Evolutionary conservation across 768 basidiomycete genomes (phyloP), one percentile per base, ranked within the genome.

Genomic region (Suillus tomentosus): DNA sequence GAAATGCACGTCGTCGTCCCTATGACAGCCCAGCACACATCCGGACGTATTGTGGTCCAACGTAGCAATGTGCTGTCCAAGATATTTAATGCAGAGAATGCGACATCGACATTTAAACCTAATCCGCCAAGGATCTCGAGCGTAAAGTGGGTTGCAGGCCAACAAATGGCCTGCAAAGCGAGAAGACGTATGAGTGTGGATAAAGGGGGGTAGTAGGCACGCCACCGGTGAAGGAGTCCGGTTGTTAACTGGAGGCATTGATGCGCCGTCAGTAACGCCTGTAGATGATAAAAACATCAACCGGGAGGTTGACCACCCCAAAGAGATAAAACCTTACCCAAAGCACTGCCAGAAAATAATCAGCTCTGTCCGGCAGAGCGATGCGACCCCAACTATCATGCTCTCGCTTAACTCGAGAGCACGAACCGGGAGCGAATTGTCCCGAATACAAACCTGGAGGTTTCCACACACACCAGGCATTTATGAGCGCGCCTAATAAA

Each of bases 141-240:
- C 1, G 94, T 96, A 45, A 94, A 76, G 68, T 94, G 91, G 5
- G 95, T 97, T 4, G 93, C 89, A 2, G 94, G 94, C 95, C 95
- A 98, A 78, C 96, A 98, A 64, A 99, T 95, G 19, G 93, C 92
- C 73, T 98, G 96, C 0, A 99, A 81, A 0, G 94, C 96, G 62
- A 98, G 83, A 5, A 98, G 87, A 17, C 96, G 90, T 70, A 97
- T 91, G 66, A 98, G 85, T 2, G 95, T 94, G 5, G 96, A 85
- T 34, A 93, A 80, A 0, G 94, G 89, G 0, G 92, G 85, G 74
- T 99, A 99, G 78, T 97, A 96, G 0, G 91, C 82, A 24, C 89
- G 83, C 96, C 96, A 99, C 55, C 96, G 88, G 37, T 86, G 86
- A 31, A 96, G 84, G 0, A 99, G 87, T 13, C 96, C 96, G 0